Conservation (phyloP, 1,284 basidiomycete species). For the Cryptococcus sp. region DNA sequence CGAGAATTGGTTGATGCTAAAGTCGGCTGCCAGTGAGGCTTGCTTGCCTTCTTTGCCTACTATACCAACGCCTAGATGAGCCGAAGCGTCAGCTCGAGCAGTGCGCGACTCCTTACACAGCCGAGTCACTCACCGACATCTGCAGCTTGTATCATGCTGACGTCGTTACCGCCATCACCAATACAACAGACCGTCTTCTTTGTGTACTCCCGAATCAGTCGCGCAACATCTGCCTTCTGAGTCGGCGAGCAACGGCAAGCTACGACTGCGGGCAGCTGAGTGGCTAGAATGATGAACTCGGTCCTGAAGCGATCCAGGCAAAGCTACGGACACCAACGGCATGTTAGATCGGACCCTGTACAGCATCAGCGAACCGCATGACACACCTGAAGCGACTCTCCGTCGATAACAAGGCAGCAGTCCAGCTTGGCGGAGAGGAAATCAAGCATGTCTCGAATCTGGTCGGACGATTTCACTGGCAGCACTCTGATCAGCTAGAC, state of each 20-base stretch:
- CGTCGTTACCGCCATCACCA: conserved; percentile 96
- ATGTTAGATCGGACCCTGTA: neutral
- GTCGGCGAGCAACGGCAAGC: conserved; percentile 98
- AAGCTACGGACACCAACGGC: conserved; percentile 59
- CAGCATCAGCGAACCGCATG: neutral
- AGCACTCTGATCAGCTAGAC: too few relatives aligned
- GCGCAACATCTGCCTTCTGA: conserved; percentile 96
- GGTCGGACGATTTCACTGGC: conserved; percentile 76
- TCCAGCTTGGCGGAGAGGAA: conserved; percentile 93
- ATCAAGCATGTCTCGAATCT: conserved; percentile 86
- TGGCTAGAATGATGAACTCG: conserved; percentile 94
- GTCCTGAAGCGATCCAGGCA: conserved; percentile 86
- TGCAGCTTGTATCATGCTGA: conserved; percentile 94
- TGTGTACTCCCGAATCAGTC: conserved; percentile 84
- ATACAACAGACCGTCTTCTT: conserved; percentile 97
- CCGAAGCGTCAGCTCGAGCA: conserved; percentile 2
- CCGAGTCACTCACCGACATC: conserved; percentile 76
- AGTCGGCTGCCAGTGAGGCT: conserved; percentile 96
- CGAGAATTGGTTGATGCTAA: conserved; percentile 95
- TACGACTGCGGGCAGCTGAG: conserved; percentile 93
- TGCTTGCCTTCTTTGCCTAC: conserved; percentile 99
- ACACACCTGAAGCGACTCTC: conserved; percentile 85
- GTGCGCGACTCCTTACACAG: neutral
- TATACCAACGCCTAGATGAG: conserved; percentile 79
- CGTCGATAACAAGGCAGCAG: conserved; percentile 97